Conservation (phyloP, 176 grass and related monocot species). For the Zoysia pacifica region DNA sequence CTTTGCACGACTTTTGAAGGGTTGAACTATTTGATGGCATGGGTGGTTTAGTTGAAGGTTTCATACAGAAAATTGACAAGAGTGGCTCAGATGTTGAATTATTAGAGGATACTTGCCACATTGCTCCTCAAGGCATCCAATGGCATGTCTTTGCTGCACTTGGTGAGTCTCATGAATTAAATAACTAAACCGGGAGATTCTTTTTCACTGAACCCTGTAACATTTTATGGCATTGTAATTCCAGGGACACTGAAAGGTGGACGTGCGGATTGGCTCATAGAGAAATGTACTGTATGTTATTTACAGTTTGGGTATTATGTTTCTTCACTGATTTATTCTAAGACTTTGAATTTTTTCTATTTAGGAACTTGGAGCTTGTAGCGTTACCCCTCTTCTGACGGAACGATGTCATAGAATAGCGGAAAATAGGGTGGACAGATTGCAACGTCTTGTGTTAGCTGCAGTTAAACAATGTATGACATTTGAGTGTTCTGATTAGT, state of each 20-base stretch:
- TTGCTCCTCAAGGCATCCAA: constrained; percentile 70
- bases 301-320: constrained; percentile 15
- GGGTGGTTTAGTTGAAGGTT: constrained; percentile 79
- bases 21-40: constrained; percentile 82
- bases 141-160: constrained; percentile 93
- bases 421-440: constrained; percentile 87
- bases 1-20: constrained; percentile 41
- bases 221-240: constrained; percentile 21
- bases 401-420: constrained; percentile 72
- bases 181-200: not conserved
- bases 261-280: constrained; percentile 90
- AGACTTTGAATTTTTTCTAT: not conserved
- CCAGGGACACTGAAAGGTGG: constrained; percentile 94
- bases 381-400: constrained; percentile 84
- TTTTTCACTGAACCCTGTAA: constrained; percentile 5
- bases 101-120: constrained; percentile 55
- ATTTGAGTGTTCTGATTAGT: not conserved
- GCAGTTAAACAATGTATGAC: constrained; percentile 92
- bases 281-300: constrained; percentile 99
- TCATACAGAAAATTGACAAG: constrained; percentile 69
- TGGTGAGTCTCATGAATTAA: constrained; percentile 49
- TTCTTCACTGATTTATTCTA: constrained; percentile 33
- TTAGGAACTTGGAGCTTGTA: constrained; percentile 94
- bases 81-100: constrained; percentile 66
- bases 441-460: constrained; percentile 83